A percentile compares a stretch with the other conserved stretches of the same genome.
phyloP scores from a whole-genome alignment of 495 filamentous ascomycete species.

The Xylaria curta region DNA sequence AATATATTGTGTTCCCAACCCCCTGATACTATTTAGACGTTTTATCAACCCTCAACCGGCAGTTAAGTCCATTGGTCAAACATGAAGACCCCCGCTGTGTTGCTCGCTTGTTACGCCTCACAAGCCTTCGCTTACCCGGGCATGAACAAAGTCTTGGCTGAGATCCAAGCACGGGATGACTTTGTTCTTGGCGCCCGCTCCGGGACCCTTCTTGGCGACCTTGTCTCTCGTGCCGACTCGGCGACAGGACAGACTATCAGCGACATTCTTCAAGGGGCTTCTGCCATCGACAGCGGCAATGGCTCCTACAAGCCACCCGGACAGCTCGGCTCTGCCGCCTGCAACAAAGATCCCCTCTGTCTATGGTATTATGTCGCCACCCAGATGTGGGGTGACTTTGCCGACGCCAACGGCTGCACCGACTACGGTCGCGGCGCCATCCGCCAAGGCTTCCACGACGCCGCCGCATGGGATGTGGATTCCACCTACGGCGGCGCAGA shows the following conservation, averaged over 20 bases:
- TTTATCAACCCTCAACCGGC: background rate
- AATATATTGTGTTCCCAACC: background rate
- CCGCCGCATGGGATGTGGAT: slow-evolving; percentile 43
- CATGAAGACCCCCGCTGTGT: slow-evolving; percentile 29
- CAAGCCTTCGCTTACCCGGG: slow-evolving; percentile 37
- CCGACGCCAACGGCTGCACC: slow-evolving; percentile 39
- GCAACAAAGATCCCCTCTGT: slow-evolving; percentile 47
- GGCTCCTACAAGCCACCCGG: slow-evolving; percentile 34
- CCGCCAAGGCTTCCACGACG: slow-evolving; percentile 52
- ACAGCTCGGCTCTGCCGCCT: slow-evolving; percentile 34
- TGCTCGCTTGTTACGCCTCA: slow-evolving; percentile 19
- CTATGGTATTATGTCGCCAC: slow-evolving; percentile 50
- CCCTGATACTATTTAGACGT: background rate
- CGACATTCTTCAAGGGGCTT: slow-evolving; percentile 35
- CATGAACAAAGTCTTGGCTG: slow-evolving; percentile 34
- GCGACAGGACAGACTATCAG: slow-evolving; percentile 35
- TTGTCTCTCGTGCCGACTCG: slow-evolving; percentile 34
- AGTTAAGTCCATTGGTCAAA: background rate
- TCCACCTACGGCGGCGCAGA: slow-evolving; percentile 46
- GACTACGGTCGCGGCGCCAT: slow-evolving; percentile 45
- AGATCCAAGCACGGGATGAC: slow-evolving; percentile 32
- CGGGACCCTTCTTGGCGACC: slow-evolving; percentile 44
- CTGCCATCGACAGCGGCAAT: slow-evolving; percentile 30
- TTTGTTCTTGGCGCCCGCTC: slow-evolving; percentile 33
- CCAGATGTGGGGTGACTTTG: slow-evolving; percentile 42